These are phyloP conservation scores for Ceratocystis albifundus DNA, from an alignment of 2,329 filamentous ascomycete species.

Conservation along the genomic window DNA sequence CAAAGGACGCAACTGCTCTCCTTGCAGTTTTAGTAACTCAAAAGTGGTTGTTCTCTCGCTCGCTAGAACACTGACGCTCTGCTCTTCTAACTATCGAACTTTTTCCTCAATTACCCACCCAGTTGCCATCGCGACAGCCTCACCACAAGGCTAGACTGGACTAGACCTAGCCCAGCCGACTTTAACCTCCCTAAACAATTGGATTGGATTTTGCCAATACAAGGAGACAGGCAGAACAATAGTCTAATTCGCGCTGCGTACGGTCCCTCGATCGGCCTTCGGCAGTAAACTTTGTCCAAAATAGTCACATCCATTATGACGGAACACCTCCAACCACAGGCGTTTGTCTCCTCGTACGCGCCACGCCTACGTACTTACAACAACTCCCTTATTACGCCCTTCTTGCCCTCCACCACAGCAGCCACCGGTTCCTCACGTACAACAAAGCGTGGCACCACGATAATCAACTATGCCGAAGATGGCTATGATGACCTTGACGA, in stretches of 20 bases:
- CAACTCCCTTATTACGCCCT: conserved; percentile 80
- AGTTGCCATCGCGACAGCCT: conserved; percentile 3
- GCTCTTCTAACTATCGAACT: too few relatives aligned
- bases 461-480: conserved; percentile 96
- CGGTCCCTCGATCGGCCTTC: neutral
- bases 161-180: neutral
- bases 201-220: neutral
- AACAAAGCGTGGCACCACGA: conserved; percentile 93
- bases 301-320: conserved; percentile 14
- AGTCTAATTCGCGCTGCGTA: neutral
- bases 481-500: conserved; percentile 71
- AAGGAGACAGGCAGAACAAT: neutral
- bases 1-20: neutral
- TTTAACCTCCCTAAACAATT: neutral
- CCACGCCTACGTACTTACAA: conserved; percentile 80
- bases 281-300: neutral
- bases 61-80: too few relatives aligned
- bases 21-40: neutral
- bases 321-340: conserved; percentile 48
- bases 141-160: neutral
- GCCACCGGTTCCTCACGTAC: conserved; percentile 58
- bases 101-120: neutral
- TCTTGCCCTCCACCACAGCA: conserved; percentile 57
- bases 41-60: too few relatives aligned
- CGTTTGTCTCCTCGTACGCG: conserved; percentile 83